Percentiles rank a stretch among this genome's conserved stretches.
Evolutionary conservation across 2,329 filamentous ascomycete genomes (phyloP).

Genomic region (Scytalidium sp.): DNA sequence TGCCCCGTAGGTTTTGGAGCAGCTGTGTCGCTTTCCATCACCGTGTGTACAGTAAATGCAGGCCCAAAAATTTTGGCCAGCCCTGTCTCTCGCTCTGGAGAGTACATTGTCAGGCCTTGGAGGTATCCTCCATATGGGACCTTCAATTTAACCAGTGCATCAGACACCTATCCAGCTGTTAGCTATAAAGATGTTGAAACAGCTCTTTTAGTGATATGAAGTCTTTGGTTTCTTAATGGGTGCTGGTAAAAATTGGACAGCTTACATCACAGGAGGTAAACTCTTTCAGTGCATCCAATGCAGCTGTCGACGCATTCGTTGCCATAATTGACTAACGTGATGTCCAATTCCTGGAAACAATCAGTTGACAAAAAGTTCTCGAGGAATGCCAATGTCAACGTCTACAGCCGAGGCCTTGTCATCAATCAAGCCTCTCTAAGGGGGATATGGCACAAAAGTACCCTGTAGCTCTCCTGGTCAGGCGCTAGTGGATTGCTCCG

Average conservation of each 20-base stretch:
- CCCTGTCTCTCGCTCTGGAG: slow-evolving; percentile 17
- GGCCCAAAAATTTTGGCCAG: slow-evolving; percentile 26
- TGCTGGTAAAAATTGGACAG: no score
- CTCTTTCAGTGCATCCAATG: background rate
- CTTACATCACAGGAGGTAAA: slow-evolving; percentile 1
- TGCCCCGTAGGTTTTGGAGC: slow-evolving; percentile 28
- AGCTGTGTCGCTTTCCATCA: slow-evolving; percentile 27
- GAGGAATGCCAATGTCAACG: no score
- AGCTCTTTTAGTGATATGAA: no score
- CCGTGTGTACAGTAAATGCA: slow-evolving; percentile 31
- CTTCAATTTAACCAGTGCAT: slow-evolving; percentile 32
- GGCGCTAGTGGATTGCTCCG: background rate
- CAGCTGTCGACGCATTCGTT: background rate
- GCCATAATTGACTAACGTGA: background rate
- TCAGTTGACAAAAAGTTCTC: no score
- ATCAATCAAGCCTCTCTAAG: background rate
- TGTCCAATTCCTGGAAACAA: no score
- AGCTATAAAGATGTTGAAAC: background rate
- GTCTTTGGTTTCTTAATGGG: no score
- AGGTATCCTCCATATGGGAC: slow-evolving; percentile 32
- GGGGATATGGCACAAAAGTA: background rate
- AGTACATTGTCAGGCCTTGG: slow-evolving; percentile 29
- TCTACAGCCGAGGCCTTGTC: no score
- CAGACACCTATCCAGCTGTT: slow-evolving; percentile 25
- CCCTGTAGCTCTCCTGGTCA: background rate